A percentile compares a stretch with the other conserved stretches of the same genome.
These are phyloP conservation scores for Akanthomyces uredinophilus DNA, from an alignment of 2,329 filamentous ascomycete genomes.

Conservation along the genomic window DNA sequence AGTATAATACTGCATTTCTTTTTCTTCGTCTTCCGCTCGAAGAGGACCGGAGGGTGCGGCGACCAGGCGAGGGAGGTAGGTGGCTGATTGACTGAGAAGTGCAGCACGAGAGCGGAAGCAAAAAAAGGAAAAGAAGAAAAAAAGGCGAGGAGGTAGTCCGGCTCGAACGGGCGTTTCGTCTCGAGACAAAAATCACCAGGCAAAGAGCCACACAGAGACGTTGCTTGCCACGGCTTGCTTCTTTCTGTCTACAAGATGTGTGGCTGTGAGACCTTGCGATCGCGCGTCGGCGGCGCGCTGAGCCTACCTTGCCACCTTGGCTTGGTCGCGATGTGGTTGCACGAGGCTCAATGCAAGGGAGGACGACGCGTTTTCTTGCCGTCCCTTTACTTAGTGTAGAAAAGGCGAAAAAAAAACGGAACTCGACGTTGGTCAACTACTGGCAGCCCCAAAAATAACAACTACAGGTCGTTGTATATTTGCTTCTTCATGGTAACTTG, in stretches of 20 bases:
- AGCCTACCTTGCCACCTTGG: too few species aligned
- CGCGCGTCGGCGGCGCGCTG: background rate
- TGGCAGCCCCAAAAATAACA: too few species aligned
- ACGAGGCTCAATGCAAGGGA: background rate
- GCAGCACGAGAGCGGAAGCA: background rate
- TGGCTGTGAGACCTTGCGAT: background rate
- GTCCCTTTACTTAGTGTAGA: background rate
- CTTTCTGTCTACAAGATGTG: background rate
- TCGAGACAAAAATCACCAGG: background rate
- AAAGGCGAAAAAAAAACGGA: background rate
- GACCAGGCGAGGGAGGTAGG: background rate
- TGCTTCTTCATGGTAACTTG: background rate
- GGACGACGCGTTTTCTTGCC: background rate
- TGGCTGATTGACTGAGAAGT: background rate
- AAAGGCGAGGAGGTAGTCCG: background rate
- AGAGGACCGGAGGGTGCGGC: too few species aligned
- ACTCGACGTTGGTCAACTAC: too few species aligned
- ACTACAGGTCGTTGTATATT: background rate
- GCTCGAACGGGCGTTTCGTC: background rate
- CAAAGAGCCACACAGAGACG: background rate
- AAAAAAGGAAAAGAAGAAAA: background rate
- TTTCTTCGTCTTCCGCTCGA: too few species aligned
- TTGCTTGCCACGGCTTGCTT: background rate
- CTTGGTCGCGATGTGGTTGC: too few species aligned
- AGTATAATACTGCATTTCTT: background rate